A percentile compares a stretch with the other conserved stretches of the same genome.
Conservation (phyloP, 495 filamentous ascomycete genomes). For the Penicillium herquei region DNA sequence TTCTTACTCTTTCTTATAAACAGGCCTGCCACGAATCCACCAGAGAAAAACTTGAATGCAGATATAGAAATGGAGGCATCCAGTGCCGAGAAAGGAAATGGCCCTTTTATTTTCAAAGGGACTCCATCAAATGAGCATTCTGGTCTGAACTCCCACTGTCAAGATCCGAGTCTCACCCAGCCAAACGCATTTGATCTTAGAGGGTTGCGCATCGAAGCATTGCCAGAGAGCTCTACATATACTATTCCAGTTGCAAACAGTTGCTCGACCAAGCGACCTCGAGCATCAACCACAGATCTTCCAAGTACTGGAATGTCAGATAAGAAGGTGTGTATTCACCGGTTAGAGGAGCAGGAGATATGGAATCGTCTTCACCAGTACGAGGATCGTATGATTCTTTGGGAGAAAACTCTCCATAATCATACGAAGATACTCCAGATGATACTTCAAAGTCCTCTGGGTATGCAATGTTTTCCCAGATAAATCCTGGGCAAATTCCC, state of each 20-base stretch:
- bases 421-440: constrained; percentile 25
- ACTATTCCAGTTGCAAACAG: too few species aligned
- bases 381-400: constrained; percentile 27
- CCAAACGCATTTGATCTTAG: too few species aligned
- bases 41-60: too few species aligned
- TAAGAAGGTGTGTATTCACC: constrained; percentile 13
- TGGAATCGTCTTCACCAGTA: constrained; percentile 32
- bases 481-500: background rate
- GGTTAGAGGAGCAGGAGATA: constrained; percentile 27
- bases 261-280: constrained; percentile 2
- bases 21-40: too few species aligned
- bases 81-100: too few species aligned
- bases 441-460: constrained; percentile 16
- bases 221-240: background rate
- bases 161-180: too few species aligned
- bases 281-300: constrained; percentile 1
- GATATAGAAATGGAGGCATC: too few species aligned
- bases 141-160: too few species aligned
- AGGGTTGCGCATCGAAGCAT: too few species aligned
- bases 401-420: constrained; percentile 23
- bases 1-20: too few species aligned
- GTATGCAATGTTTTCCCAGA: background rate
- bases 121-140: too few species aligned
- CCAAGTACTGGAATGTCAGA: constrained; percentile 9
- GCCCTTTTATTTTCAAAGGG: too few species aligned